phyloP scores from a whole-genome alignment of 1,284 basidiomycete species.

The Golubevia sp. region DNA sequence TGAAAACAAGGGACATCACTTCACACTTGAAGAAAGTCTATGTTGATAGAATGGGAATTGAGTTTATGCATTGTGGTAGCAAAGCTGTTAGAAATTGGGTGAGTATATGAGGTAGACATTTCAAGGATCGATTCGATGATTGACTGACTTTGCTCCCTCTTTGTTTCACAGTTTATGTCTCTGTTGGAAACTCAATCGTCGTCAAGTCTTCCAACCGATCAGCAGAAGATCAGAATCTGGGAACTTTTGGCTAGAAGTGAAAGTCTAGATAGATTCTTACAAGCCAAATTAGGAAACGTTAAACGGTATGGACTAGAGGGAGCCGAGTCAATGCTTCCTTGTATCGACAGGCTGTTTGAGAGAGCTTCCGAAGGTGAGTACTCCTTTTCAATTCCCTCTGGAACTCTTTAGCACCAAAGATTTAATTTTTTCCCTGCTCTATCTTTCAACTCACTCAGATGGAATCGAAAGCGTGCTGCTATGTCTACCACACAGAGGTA shows the following conservation, averaged over 20 bases:
- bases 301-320: conserved; percentile 85
- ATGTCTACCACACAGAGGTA: conserved; percentile 71
- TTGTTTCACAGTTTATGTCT: conserved; percentile 4
- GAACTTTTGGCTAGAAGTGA: conserved; percentile 75
- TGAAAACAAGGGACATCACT: conserved; percentile 74
- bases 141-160: too few species aligned
- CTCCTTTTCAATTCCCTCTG: background rate
- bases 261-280: conserved; percentile 79
- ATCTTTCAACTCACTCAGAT: conserved; percentile 61
- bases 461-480: conserved; percentile 75
- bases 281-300: conserved; percentile 78
- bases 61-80: conserved; percentile 70
- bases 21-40: conserved; percentile 74
- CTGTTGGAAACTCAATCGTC: conserved; percentile 5
- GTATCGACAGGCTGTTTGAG: conserved; percentile 75
- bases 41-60: conserved; percentile 81
- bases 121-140: too few species aligned
- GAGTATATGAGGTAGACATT: too few species aligned
- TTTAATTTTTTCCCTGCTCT: background rate
- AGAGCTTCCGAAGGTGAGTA: conserved; percentile 70
- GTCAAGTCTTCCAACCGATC: conserved; percentile 2
- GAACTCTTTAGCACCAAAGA: background rate
- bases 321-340: conserved; percentile 86
- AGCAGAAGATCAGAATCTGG: conserved; percentile 61
- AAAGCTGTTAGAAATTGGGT: conserved; percentile 8